Evolutionary conservation across 2,329 filamentous ascomycete genomes (phyloP), one percentile per base, ranked within the genome.

Genomic region (Tolypocladium amazonense): DNA sequence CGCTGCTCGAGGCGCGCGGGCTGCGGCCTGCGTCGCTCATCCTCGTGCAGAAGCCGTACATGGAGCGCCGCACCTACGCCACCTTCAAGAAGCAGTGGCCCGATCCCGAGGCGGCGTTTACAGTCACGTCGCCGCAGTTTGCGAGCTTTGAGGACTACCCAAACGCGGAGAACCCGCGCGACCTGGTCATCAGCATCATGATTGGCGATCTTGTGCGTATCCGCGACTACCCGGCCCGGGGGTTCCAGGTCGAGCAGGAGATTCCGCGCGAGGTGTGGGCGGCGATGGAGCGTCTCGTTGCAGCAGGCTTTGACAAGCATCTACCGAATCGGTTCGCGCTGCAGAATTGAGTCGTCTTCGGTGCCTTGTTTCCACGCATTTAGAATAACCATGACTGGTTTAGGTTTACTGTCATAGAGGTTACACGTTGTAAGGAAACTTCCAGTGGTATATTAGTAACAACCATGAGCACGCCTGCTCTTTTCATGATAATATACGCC

Each of bases 1-100:
- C 65, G 0, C 62, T 79, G 12, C 66, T 79, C 1, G 53, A 58
- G 20, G 64, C 69, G 15, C 66, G 56, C 27, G 64, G 68, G 0
- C 52, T 76, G 9, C 54, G 43, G 0, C 58, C 60, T 1, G 60
- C 65, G 37, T 73, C 69, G 2, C 71, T 79, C 37, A 67, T 79
- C 20, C 68, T 79, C 1, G 77, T 79, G 11, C 77, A 79, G 65
- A 79, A 79, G 66, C 77, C 76, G 30, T 79, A 79, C 60, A 79
- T 79, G 77, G 76, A 79, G 65, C 67, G 77, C 39, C 66, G 77
- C 7, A 77, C 76, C 5, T 78, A 73, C 50, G 77, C 77, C 1
- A 79, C 77, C 0, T 79, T 79, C 61, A 69, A 68, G 61, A 76
- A 73, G 68, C 77, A 79, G 67, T 79, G 77, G 77, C 76, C 76